These are phyloP conservation scores for Lagenidium giganteum DNA, from an alignment of 352 stramenopile species.

Conservation along the genomic window DNA sequence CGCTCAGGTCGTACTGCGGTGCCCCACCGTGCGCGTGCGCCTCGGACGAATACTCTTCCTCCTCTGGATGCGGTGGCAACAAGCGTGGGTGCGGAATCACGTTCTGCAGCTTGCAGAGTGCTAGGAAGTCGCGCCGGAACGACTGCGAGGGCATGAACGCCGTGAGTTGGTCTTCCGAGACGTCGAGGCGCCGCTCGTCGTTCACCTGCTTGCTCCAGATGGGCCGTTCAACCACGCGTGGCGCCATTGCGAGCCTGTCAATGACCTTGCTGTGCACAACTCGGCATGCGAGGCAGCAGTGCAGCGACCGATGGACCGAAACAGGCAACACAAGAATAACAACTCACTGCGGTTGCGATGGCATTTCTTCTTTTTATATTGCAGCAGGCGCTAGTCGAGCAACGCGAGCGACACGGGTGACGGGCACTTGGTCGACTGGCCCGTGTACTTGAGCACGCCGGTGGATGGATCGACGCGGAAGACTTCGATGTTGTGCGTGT, in stretches of 20 bases:
- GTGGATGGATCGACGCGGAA: slow-evolving; percentile 29
- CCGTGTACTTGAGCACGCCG: slow-evolving; percentile 27
- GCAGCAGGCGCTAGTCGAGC: too few species aligned
- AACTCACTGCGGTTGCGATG: not conserved
- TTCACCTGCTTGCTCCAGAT: slow-evolving; percentile 57
- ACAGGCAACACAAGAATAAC: not conserved
- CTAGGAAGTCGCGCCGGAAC: slow-evolving; percentile 59
- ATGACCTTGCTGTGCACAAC: too few species aligned
- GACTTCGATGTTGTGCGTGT: slow-evolving; percentile 38
- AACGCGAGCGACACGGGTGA: slow-evolving; percentile 34
- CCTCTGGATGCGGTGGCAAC: slow-evolving; percentile 48
- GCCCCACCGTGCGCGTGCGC: slow-evolving; percentile 6
- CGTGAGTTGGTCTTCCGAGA: too few species aligned
- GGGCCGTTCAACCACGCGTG: too few species aligned
- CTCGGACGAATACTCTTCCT: slow-evolving; percentile 46
- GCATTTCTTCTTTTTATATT: too few species aligned
- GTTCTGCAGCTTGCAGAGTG: slow-evolving; percentile 45
- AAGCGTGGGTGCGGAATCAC: slow-evolving; percentile 64
- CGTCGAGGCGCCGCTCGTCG: too few species aligned
- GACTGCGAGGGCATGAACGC: slow-evolving; percentile 17
- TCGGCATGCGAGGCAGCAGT: too few species aligned
- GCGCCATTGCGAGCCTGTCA: too few species aligned
- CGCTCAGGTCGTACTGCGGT: slow-evolving; percentile 47
- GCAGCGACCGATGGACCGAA: too few species aligned
- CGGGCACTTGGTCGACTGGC: slow-evolving; percentile 20